Evolutionary conservation across 2,329 filamentous ascomycete genomes (phyloP), one percentile per base, ranked within the genome.

Genomic region (Cercospora janseana): DNA sequence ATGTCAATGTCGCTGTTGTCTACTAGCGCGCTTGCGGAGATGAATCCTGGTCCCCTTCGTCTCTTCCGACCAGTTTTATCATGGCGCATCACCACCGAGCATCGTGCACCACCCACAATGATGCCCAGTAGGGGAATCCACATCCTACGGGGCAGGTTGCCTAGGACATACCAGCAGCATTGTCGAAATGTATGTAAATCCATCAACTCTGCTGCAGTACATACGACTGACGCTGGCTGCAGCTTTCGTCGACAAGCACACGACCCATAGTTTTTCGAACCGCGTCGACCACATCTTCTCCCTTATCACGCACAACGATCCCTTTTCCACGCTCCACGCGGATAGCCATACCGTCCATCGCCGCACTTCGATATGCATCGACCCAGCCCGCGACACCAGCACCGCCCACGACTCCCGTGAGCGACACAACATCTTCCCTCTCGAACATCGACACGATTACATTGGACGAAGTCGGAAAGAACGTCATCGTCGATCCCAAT

Each of bases 61-160:
- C 29, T 12, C 29, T 15, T 13, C 16, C 42, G 10, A 29, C 8
- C 42, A 34, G 16, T 20, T 4, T 3, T 18, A 31, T 10, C 34
- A n/a, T 24, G 10, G 16, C 32, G n/a, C 23, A 28, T 26, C 42
- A 37, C 18, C 45, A 29, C 40, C 38, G n/a, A n/a, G n/a, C n/a
- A n/a, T n/a, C n/a, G n/a, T n/a, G 37, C 49, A 49, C 45, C 29
- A 35, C 24, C 46, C 26, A 51, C 38, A 46, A 76, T 75, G 74
- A 69, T 75, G 66, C 71, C 72, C 59, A 75, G 72, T 64, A 72
- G 73, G 71, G 73, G 73, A 57, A 60, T 74, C 32, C 69, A 67
- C 61, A 63, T 69, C 54, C 64, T 65, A 49, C 49, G 55, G 45
- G 57, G 59, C 51, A 46, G 54, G 41, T 46, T 58, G 37, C 54